Evolutionary conservation across 2,329 filamentous ascomycete genomes (phyloP).

Genomic region (Magnaporthales sp.): DNA sequence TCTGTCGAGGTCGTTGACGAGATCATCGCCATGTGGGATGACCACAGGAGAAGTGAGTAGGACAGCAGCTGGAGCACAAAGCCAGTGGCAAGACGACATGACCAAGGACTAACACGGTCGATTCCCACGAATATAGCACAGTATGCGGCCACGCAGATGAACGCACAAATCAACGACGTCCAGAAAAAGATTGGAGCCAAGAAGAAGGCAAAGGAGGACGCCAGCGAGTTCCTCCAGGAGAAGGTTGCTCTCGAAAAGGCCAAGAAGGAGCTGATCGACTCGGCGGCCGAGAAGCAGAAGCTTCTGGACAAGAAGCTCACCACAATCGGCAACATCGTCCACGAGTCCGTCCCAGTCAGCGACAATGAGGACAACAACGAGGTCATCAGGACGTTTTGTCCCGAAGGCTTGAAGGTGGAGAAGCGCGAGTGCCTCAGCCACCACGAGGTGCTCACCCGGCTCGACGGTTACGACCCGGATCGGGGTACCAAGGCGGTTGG

Average conservation of each 20-base stretch:
- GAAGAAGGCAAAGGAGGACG: constrained; percentile 93
- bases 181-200: constrained; percentile 86
- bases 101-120: background rate
- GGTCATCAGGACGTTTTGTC: constrained; percentile 69
- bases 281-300: constrained; percentile 66
- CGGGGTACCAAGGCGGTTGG: constrained; percentile 90
- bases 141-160: constrained; percentile 58
- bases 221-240: constrained; percentile 7
- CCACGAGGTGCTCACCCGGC: constrained; percentile 81
- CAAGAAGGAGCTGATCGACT: constrained; percentile 71
- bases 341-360: constrained; percentile 76
- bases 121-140: background rate
- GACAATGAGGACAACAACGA: constrained; percentile 85
- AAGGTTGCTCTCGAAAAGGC: constrained; percentile 61
- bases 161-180: constrained; percentile 73
- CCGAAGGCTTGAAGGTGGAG: constrained; percentile 63
- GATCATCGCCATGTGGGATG: constrained; percentile 78
- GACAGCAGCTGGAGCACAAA: background rate
- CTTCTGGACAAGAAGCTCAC: constrained; percentile 70
- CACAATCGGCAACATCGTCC: constrained; percentile 84
- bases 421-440: constrained; percentile 75
- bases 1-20: constrained; percentile 81
- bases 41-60: constrained; percentile 56
- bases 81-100: background rate
- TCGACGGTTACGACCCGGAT: constrained; percentile 90